Percentiles rank a stretch among this genome's conserved stretches.
Conservation (phyloP, 192 early-diverging fungal species). For the Backusella circina region DNA sequence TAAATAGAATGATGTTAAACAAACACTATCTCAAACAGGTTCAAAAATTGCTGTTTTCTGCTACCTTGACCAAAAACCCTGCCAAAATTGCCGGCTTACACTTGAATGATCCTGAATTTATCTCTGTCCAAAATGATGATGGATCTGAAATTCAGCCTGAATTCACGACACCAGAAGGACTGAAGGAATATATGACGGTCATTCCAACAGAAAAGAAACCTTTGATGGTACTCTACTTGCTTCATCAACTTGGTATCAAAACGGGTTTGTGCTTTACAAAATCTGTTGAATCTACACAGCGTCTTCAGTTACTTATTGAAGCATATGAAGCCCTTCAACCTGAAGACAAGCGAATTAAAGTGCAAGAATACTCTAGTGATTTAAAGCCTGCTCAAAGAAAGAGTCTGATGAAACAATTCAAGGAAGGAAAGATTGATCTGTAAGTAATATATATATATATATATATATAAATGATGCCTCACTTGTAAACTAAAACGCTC, state of each 20-base stretch:
- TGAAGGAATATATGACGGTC: constrained; percentile 73
- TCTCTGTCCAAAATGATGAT: constrained; percentile 56
- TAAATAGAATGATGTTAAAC: too few relatives aligned
- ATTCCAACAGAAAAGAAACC: constrained; percentile 72
- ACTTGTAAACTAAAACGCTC: background rate
- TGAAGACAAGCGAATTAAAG: constrained; percentile 26
- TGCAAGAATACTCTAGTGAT: constrained; percentile 77
- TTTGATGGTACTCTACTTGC: constrained; percentile 76
- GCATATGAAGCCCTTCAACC: constrained; percentile 41
- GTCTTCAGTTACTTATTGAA: constrained; percentile 69
- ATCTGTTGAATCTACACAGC: constrained; percentile 86
- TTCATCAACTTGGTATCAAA: constrained; percentile 58
- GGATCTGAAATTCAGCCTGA: constrained; percentile 40
- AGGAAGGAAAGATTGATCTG: constrained; percentile 60
- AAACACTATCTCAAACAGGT: constrained; percentile 45
- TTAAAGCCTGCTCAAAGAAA: constrained; percentile 58
- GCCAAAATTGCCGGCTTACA: constrained; percentile 86
- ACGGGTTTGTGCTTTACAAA: constrained; percentile 84
- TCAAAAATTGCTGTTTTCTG: constrained; percentile 95
- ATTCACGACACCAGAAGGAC: constrained; percentile 52
- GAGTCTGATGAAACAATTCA: constrained; percentile 61
- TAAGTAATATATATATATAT: constrained; percentile 29
- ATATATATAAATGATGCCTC: background rate
- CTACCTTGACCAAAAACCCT: constrained; percentile 91
- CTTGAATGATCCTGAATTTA: constrained; percentile 78